Evolutionary conservation across 2,329 filamentous ascomycete genomes (phyloP), one percentile per base, ranked within the genome.

Genomic region (Fusarium cicatricum): DNA sequence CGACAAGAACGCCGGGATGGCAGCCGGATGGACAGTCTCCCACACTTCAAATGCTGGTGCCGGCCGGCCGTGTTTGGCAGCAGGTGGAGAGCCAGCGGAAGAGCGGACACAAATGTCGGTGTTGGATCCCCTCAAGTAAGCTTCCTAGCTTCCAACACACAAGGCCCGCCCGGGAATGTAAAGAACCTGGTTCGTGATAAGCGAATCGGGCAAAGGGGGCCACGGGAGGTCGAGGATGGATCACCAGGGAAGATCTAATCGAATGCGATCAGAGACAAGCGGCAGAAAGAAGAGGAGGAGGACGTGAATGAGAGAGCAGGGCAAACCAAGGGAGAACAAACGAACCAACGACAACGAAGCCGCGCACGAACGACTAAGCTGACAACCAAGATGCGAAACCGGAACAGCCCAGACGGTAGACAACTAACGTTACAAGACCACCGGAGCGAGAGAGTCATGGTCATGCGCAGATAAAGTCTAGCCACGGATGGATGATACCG

Each of bases 381-480:
- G n/a, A n/a, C n/a, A n/a, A n/a, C n/a, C n/a, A n/a, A n/a, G n/a
- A n/a, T n/a, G n/a, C n/a, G n/a, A n/a, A n/a, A n/a, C n/a, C n/a
- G n/a, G n/a, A n/a, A n/a, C n/a, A n/a, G n/a, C n/a, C n/a, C n/a
- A n/a, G n/a, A n/a, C n/a, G n/a, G n/a, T n/a, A n/a, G n/a, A n/a
- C n/a, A n/a, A n/a, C n/a, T 19, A 36, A 28, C 28, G 14, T 21
- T 21, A 4, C 21, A 31, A 57, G 39, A 45, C 53, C 53, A 52
- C 53, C n/a, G n/a, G n/a, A n/a, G n/a, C n/a, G 37, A 32, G 21
- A 42, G 32, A 47, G 40, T 32, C 46, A 49, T 60, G 55, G 60
- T 63, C 60, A 63, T 64, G 52, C 42, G 60, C 36, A 60, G 47
- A 44, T 21, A 47, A 57, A 60, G 43, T 50, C 60, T 60, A 64